phyloP scores from a whole-genome alignment of 75 land plant genomes.

The Selaginella moellendorffii region DNA sequence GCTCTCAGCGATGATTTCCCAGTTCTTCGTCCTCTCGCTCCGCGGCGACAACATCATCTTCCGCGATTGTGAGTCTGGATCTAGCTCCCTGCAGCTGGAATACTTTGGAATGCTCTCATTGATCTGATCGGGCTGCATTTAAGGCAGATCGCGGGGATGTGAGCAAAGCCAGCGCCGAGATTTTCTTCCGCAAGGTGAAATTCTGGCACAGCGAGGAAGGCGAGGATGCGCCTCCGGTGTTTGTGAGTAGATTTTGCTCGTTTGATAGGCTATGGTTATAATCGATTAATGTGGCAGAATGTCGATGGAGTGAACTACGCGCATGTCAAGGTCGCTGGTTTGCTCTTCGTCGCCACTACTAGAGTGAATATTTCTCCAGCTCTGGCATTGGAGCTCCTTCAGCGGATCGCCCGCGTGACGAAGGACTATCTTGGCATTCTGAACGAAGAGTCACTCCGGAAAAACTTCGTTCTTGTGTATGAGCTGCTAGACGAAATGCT shows the following conservation, averaged over 20 bases:
- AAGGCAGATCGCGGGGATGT: constrained; percentile 78
- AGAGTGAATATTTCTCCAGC: constrained; percentile 87
- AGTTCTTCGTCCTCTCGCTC: constrained; percentile 84
- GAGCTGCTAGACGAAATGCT: constrained; percentile 95
- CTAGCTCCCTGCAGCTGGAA: background rate
- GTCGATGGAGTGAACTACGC: constrained; percentile 91
- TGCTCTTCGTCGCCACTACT: constrained; percentile 90
- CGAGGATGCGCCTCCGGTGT: constrained; percentile 93
- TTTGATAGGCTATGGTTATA: background rate
- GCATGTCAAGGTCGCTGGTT: constrained; percentile 88
- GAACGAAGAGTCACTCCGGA: constrained; percentile 84
- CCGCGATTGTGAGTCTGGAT: constrained; percentile 62
- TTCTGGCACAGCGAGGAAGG: constrained; percentile 91
- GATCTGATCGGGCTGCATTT: constrained; percentile 1
- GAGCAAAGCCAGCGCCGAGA: constrained; percentile 84
- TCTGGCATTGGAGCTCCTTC: constrained; percentile 77
- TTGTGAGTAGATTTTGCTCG: constrained; percentile 55
- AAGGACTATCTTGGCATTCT: constrained; percentile 94
- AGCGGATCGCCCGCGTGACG: constrained; percentile 86
- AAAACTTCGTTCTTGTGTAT: constrained; percentile 95
- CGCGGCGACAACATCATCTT: constrained; percentile 93
- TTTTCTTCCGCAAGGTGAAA: constrained; percentile 92
- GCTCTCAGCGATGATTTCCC: constrained; percentile 52
- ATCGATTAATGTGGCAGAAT: constrained; percentile 34
- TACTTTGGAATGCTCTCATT: too few relatives aligned